These are phyloP conservation scores for Calycina herbarum DNA, from an alignment of 2,329 filamentous ascomycete genomes.

Conservation along the genomic window DNA sequence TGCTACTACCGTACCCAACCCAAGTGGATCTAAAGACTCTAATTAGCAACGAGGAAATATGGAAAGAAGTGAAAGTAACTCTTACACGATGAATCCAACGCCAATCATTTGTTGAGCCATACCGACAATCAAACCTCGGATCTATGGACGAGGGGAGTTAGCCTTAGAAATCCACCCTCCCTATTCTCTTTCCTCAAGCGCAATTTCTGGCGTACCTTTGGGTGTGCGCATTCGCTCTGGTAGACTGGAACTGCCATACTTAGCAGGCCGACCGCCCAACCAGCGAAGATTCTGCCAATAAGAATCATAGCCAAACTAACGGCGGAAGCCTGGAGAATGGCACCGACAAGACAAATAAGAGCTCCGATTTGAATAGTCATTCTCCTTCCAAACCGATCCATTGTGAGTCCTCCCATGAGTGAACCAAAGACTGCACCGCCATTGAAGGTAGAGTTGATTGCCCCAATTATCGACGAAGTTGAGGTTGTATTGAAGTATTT, in stretches of 20 bases:
- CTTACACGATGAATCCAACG: conserved; percentile 48
- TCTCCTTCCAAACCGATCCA: conserved; percentile 58
- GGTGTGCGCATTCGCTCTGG: conserved; percentile 65
- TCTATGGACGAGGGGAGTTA: conserved; percentile 42
- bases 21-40: conserved; percentile 52
- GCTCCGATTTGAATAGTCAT: conserved; percentile 60
- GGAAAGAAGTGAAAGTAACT: background rate
- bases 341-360: conserved; percentile 58
- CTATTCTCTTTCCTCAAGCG: too few species aligned
- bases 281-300: conserved; percentile 57
- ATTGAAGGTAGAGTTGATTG: conserved; percentile 66
- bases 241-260: conserved; percentile 67
- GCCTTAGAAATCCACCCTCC: background rate
- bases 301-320: conserved; percentile 55
- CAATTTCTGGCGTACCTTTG: background rate
- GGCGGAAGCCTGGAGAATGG: conserved; percentile 59
- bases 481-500: conserved; percentile 39
- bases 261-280: conserved; percentile 58
- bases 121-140: conserved; percentile 60
- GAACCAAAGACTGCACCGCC: conserved; percentile 52
- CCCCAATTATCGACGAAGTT: conserved; percentile 42
- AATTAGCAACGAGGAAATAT: conserved; percentile 24
- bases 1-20: conserved; percentile 53
- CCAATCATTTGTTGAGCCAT: conserved; percentile 68
- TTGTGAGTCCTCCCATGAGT: conserved; percentile 47